Percentiles rank a stretch among this genome's conserved stretches.
phyloP scores from a whole-genome alignment of 108 stramenopile species.

The Conticribra guillardii region DNA sequence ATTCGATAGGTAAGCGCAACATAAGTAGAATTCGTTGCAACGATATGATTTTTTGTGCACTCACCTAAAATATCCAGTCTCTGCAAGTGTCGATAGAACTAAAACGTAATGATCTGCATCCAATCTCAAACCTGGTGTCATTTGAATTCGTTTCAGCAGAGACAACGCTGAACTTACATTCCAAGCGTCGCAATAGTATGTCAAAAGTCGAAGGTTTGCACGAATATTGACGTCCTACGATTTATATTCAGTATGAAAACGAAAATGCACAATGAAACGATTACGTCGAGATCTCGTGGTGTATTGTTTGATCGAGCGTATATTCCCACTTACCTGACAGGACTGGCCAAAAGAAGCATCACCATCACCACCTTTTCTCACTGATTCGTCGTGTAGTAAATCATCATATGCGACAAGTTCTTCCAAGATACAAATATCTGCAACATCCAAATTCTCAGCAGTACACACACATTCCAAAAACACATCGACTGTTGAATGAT shows the following conservation, averaged over 20 bases:
- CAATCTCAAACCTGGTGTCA: background rate
- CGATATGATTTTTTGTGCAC: background rate
- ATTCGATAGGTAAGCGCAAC: background rate
- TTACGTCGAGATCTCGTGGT: no score
- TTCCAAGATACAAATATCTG: background rate
- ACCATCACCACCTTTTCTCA: background rate
- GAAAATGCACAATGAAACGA: background rate
- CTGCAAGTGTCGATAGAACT: slow-evolving; percentile 59
- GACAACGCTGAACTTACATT: slow-evolving; percentile 8
- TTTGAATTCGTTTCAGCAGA: background rate
- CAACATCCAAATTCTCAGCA: background rate
- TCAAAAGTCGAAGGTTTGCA: background rate
- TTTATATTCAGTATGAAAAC: background rate
- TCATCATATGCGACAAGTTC: background rate
- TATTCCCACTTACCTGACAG: no score
- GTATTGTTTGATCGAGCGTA: no score
- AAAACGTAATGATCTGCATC: slow-evolving; percentile 38
- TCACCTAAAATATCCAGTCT: slow-evolving; percentile 58
- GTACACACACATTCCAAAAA: background rate
- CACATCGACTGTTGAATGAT: background rate
- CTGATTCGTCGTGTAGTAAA: background rate
- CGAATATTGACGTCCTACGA: no score
- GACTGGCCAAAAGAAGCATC: no score
- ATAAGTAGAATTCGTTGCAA: slow-evolving; percentile 1
- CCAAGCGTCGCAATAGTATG: slow-evolving; percentile 1